phyloP scores from a whole-genome alignment of 2,329 filamentous ascomycete genomes.

The Orbilia oligospora region DNA sequence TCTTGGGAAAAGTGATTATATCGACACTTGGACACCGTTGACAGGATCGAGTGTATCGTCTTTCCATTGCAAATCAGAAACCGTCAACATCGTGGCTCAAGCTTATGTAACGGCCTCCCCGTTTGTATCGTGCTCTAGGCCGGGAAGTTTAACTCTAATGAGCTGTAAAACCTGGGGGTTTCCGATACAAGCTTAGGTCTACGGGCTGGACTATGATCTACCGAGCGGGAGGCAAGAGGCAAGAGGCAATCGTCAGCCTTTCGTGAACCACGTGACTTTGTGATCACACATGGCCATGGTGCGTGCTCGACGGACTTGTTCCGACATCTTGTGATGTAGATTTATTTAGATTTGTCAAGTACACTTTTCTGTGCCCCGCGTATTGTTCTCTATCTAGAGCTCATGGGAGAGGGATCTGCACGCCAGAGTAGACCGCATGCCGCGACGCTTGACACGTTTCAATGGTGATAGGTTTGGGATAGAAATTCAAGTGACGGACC shows the following conservation, averaged over 20 bases:
- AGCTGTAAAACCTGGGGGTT: constrained; percentile 35
- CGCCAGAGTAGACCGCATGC: constrained; percentile 19
- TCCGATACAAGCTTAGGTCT: constrained; percentile 29
- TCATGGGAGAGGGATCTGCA: constrained; percentile 35
- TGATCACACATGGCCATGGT: constrained; percentile 26
- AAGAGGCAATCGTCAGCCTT: constrained; percentile 32
- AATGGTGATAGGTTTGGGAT: constrained; percentile 24
- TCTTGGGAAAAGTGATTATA: constrained; percentile 61
- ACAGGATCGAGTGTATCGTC: constrained; percentile 58
- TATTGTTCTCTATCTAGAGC: constrained; percentile 21
- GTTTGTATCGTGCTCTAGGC: constrained; percentile 29
- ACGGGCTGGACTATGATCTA: constrained; percentile 31
- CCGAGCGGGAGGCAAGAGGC: constrained; percentile 24
- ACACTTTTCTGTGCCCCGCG: constrained; percentile 7
- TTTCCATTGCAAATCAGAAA: constrained; percentile 56
- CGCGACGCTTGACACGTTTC: constrained; percentile 45
- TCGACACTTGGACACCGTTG: constrained; percentile 58
- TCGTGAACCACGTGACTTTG: constrained; percentile 31
- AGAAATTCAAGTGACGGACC: constrained; percentile 11
- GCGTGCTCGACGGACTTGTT: constrained; percentile 19
- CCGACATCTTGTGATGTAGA: constrained; percentile 20
- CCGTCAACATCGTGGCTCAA: constrained; percentile 23
- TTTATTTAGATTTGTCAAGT: constrained; percentile 8
- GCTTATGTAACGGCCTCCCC: constrained; percentile 24
- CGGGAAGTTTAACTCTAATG: constrained; percentile 43